phyloP scores from a whole-genome alignment of 805 yeast genomes.

The Metschnikowia sp. region DNA sequence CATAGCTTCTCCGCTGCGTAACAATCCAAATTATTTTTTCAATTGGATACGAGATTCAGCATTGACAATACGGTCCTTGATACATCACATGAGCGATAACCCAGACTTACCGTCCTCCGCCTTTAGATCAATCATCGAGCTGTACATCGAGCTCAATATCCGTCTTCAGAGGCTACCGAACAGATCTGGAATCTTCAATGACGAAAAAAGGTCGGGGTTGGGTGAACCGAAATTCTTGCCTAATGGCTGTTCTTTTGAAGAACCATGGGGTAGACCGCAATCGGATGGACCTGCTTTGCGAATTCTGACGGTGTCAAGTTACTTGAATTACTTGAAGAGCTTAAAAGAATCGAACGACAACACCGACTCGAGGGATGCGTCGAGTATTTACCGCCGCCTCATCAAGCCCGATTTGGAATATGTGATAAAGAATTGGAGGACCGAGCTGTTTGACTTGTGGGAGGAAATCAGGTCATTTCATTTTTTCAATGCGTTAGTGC shows the following conservation, averaged over 20 bases:
- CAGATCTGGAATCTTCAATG: conserved; percentile 60
- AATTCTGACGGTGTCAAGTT: conserved; percentile 58
- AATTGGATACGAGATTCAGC: conserved; percentile 95
- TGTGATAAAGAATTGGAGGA: conserved; percentile 57
- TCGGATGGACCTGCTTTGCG: conserved; percentile 92
- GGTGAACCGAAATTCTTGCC: conserved; percentile 90
- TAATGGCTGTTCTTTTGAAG: conserved; percentile 59
- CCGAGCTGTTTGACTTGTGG: conserved; percentile 84
- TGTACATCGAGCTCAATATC: conserved; percentile 58
- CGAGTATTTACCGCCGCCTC: conserved; percentile 48
- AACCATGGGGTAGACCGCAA: conserved; percentile 92
- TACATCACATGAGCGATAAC: conserved; percentile 50
- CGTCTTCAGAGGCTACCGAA: conserved; percentile 64
- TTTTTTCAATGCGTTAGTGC: conserved; percentile 75
- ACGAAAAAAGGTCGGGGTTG: conserved; percentile 46
- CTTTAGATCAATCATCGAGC: conserved; percentile 39
- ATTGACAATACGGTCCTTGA: conserved; percentile 64
- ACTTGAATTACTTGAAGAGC: conserved; percentile 42
- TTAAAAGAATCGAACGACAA: conserved; percentile 19
- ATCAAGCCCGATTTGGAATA: conserved; percentile 70
- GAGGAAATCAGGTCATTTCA: conserved; percentile 79
- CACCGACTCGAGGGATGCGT: conserved; percentile 25
- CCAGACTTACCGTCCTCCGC: conserved; percentile 9
- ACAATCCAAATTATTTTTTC: conserved; percentile 74
- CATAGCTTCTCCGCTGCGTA: conserved; percentile 78